Percentiles rank a stretch among this genome's conserved stretches.
Conservation (phyloP, 805 yeast species). For the Nakazawaea wickerhamii region DNA sequence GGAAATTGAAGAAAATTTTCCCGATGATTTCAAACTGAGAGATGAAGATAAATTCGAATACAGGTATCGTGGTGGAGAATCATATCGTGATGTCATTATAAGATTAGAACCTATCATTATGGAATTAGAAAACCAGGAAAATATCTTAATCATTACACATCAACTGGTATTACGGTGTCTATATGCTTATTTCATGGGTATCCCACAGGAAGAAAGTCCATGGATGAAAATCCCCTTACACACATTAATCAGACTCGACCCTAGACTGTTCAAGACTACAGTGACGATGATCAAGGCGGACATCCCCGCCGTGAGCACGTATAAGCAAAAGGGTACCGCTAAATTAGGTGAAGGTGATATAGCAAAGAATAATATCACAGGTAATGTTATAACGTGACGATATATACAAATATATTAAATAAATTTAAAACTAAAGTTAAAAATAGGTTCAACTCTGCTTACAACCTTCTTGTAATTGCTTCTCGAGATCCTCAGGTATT, state of each 20-base stretch:
- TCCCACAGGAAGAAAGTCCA: constrained; percentile 94
- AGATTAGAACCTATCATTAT: constrained; percentile 95
- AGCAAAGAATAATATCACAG: constrained; percentile 35
- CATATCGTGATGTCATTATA: constrained; percentile 91
- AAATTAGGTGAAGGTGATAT: constrained; percentile 48
- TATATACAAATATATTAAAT: not conserved
- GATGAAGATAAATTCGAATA: constrained; percentile 95
- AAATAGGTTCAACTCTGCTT: constrained; percentile 28
- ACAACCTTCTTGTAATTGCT: constrained; percentile 54
- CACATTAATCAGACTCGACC: constrained; percentile 88
- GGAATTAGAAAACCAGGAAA: constrained; percentile 97
- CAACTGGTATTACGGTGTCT: constrained; percentile 96
- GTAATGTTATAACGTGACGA: constrained; percentile 39
- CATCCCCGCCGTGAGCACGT: constrained; percentile 96
- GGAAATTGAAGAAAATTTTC: constrained; percentile 77
- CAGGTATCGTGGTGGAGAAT: constrained; percentile 95
- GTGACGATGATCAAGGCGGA: constrained; percentile 91
- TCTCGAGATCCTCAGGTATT: constrained; percentile 46
- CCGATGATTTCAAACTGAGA: constrained; percentile 93
- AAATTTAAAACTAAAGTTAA: not conserved
- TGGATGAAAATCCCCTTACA: constrained; percentile 99
- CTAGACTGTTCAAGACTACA: constrained; percentile 86
- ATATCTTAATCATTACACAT: constrained; percentile 91
- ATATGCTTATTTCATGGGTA: constrained; percentile 97
- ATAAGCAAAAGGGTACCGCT: constrained; percentile 88